Base-by-base conservation (phyloP, 2,329 filamentous ascomycete genomes). In the Aspergillus tubingensis region DNA sequence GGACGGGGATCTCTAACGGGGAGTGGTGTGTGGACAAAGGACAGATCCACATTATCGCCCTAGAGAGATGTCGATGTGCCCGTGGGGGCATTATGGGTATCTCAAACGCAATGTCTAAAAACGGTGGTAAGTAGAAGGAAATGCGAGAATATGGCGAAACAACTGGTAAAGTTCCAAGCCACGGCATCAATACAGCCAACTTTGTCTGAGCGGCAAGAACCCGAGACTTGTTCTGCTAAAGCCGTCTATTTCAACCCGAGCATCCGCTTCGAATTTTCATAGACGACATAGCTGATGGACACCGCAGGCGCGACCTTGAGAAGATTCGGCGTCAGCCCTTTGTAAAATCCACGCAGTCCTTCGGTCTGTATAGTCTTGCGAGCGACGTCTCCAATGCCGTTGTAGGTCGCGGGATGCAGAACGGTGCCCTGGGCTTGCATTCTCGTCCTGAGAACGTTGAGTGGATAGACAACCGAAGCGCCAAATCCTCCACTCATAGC, bases 271-370 rank as follows among this genome's bases (percentile, higher is more conserved):
- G 91, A 87, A 72, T 95, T 95, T 79, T 96, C 92, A 73, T 96
- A 96, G 62, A 95, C 90, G 70, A 96, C 87, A 82, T 95, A 96
- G 57, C 92, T 93, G 74, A 99, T 98, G 70, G 92, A 96, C 57
- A 99, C 89, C 30, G 95, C 92, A 2, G 95, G 95, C 8, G 95
- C 92, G 38, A 99, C 95, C 81, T 99, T 99, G 68, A 99, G 83
- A 41, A 99, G 81, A 74, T 98, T 99, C 5, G 95, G 95, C 44
- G 94, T 96, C 65, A 98, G 82, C 1, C 95, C 95, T 77, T 96
- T 96, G 83, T 96, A 99, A 59, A 99, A 81, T 2, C 95, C 95
- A 61, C 91, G 85, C 39, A 91, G 74, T 1, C 95, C 95, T 78
- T 99, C 95, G 53, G 89, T 87, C 68, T 88, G 83, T 38, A 96